Percentiles rank a stretch among this genome's conserved stretches.
phyloP scores from a whole-genome alignment of 805 yeast species.

The Brettanomyces anomalus region DNA sequence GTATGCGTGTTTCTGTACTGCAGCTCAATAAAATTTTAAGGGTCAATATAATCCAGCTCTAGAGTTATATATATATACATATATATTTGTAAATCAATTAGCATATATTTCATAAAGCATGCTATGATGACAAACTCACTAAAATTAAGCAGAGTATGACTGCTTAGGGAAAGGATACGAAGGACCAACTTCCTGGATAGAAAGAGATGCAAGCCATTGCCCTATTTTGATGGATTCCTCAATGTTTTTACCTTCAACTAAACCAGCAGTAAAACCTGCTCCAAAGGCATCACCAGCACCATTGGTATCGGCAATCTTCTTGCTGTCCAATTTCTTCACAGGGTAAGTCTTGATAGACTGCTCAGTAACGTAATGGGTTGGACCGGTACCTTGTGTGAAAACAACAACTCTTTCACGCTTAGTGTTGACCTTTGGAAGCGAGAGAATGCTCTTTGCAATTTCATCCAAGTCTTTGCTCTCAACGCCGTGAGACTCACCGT shows the following conservation, averaged over 20 bases:
- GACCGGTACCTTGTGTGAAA: constrained; percentile 92
- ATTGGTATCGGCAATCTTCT: constrained; percentile 80
- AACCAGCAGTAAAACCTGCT: constrained; percentile 87
- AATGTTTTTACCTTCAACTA: constrained; percentile 63
- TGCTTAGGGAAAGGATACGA: constrained; percentile 79
- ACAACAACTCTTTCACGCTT: constrained; percentile 74
- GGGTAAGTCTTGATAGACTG: constrained; percentile 44
- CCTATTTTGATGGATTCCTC: constrained; percentile 66
- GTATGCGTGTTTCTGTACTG: too few relatives aligned
- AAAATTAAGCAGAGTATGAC: constrained; percentile 56
- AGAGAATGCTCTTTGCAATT: constrained; percentile 77
- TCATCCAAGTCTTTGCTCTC: constrained; percentile 51
- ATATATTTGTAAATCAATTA: not conserved
- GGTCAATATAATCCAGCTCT: too few relatives aligned
- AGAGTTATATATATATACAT: too few relatives aligned
- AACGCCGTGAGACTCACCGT: constrained; percentile 77
- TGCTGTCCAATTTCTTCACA: constrained; percentile 62
- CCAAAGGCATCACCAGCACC: constrained; percentile 99
- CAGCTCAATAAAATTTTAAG: too few relatives aligned
- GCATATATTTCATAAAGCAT: not conserved
- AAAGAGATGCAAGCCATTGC: constrained; percentile 91
- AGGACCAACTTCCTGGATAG: constrained; percentile 92
- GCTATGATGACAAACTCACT: constrained; percentile 29
- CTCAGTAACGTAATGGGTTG: constrained; percentile 68
- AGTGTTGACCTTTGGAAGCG: constrained; percentile 64